Percentiles rank a stretch among this genome's conserved stretches.
phyloP scores from a whole-genome alignment of 2,329 filamentous ascomycete species.

The Ascochyta lentis region DNA sequence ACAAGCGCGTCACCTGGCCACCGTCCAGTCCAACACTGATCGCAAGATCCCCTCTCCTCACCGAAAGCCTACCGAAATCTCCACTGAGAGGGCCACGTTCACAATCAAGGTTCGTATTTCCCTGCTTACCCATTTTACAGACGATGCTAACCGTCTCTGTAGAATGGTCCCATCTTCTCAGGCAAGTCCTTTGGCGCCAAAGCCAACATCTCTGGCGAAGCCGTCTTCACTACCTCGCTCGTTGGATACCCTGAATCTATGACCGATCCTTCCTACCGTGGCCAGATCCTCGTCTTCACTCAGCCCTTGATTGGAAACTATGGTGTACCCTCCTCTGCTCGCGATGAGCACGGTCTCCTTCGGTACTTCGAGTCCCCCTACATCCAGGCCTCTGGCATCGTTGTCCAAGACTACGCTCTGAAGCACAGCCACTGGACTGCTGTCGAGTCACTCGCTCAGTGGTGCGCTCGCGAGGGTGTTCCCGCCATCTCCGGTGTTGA shows the following conservation, averaged over 20 bases:
- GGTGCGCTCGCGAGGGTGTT: conserved; percentile 95
- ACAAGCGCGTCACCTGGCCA: conserved; percentile 65
- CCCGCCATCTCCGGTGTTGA: conserved; percentile 97
- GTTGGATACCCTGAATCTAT: conserved; percentile 95
- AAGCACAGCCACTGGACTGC: conserved; percentile 99
- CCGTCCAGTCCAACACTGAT: conserved; percentile 72
- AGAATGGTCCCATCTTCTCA: conserved; percentile 95
- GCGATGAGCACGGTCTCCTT: conserved; percentile 87
- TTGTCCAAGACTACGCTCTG: conserved; percentile 91
- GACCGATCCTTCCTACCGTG: conserved; percentile 72
- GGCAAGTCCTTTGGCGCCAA: conserved; percentile 97
- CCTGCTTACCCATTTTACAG: neutral
- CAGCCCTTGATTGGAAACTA: conserved; percentile 99
- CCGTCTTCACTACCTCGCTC: conserved; percentile 96
- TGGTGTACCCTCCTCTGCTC: conserved; percentile 84
- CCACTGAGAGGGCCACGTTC: conserved; percentile 83
- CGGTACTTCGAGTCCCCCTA: conserved; percentile 99
- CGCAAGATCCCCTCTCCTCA: conserved; percentile 68
- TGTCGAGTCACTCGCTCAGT: conserved; percentile 88
- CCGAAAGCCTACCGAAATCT: conserved; percentile 69
- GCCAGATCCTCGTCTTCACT: conserved; percentile 98
- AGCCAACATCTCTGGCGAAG: conserved; percentile 95
- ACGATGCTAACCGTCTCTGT: conserved; percentile 42
- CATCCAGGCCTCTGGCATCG: conserved; percentile 94
- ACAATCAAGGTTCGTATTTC: conserved; percentile 79